Base-by-base conservation (phyloP, 2,329 filamentous ascomycete genomes). In the Immersiporthe knoxdaviesiana region DNA sequence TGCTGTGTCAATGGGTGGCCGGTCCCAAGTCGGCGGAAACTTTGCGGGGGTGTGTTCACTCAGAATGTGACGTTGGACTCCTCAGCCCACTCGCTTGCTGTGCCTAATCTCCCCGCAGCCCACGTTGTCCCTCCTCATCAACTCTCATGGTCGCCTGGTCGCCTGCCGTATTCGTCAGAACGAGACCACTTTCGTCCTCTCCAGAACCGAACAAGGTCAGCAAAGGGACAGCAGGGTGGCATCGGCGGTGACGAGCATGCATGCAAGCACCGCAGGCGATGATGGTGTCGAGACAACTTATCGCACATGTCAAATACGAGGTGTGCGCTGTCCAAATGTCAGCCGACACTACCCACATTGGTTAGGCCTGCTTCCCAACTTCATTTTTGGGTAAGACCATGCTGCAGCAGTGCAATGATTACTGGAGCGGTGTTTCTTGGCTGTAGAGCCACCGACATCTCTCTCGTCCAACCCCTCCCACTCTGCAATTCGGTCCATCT, bases 251-350 rank as follows among this genome's bases (percentile, higher is more conserved):
- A 37, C 30, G 32, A 37, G 18, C 8, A 59, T 35, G 30, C 32
- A 37, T 35, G 30, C 32, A 37, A 37, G 56, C 30, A 37, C 18
- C 21, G 30, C 21, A 32, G 7, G 21, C 56, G 12, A 30, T 69
- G 64, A 66, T 52, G 67, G 64, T 71, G 69, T 71, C 61, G 64
- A 71, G 67, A 63, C 47, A 69, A 65, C 54, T 64, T 56, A 69
- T 58, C 56, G 44, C 52, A 61, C n/a, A 59, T 5, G 44, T 69
- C 63, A 58, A 71, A 70, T 69, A 69, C 67, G 64, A 67, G 67
- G 41, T 69, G 27, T 63, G 63, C 27, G 39, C 41, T 69, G 35
- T 47, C 52, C 41, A 61, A 59, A 8, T 58, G 67, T 69, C 69
- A 71, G 69, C 67, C 61, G 35, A 63, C 21, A 32, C 54, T 27